A percentile compares a stretch with the other conserved stretches of the same genome.
phyloP scores from a whole-genome alignment of 108 stramenopile species.

The Skeletonema menzelii region DNA sequence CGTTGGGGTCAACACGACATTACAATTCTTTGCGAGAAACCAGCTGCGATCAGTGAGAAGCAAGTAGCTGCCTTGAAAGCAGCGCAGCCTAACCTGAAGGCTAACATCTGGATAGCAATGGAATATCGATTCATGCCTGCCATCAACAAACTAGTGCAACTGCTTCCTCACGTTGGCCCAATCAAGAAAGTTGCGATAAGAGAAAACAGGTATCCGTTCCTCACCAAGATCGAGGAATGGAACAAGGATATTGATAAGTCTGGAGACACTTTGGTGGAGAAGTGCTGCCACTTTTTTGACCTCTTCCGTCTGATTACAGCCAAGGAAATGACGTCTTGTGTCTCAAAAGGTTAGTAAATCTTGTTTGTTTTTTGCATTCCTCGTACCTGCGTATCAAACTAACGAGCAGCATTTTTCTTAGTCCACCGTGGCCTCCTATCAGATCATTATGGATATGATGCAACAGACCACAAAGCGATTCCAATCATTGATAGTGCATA shows the following conservation, averaged over 20 bases:
- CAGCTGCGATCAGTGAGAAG: slow-evolving; percentile 73
- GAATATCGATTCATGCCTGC: slow-evolving; percentile 89
- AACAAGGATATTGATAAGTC: slow-evolving; percentile 76
- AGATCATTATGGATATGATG: slow-evolving; percentile 53
- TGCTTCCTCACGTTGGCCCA: slow-evolving; percentile 70
- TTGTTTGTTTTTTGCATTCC: neutral
- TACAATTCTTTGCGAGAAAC: slow-evolving; percentile 78
- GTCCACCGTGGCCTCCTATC: slow-evolving; percentile 71
- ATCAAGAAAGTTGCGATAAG: slow-evolving; percentile 84
- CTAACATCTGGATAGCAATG: slow-evolving; percentile 87
- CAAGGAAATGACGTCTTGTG: slow-evolving; percentile 62
- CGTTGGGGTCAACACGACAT: slow-evolving; percentile 69
- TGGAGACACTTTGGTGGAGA: slow-evolving; percentile 82
- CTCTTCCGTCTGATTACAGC: slow-evolving; percentile 80
- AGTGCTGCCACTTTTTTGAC: slow-evolving; percentile 90
- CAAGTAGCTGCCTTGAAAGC: slow-evolving; percentile 59
- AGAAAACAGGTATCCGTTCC: slow-evolving; percentile 84
- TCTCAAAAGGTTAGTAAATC: slow-evolving; percentile 29
- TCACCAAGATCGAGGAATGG: slow-evolving; percentile 81
- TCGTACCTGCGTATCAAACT: neutral
- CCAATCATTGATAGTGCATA: slow-evolving; percentile 87
- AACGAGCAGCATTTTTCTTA: slow-evolving; percentile 8
- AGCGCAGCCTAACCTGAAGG: slow-evolving; percentile 44
- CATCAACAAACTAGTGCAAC: slow-evolving; percentile 65
- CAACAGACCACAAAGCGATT: slow-evolving; percentile 21